Evolutionary conservation across 768 basidiomycete species (phyloP).

Genomic region (Hebeloma cylindrosporum): DNA sequence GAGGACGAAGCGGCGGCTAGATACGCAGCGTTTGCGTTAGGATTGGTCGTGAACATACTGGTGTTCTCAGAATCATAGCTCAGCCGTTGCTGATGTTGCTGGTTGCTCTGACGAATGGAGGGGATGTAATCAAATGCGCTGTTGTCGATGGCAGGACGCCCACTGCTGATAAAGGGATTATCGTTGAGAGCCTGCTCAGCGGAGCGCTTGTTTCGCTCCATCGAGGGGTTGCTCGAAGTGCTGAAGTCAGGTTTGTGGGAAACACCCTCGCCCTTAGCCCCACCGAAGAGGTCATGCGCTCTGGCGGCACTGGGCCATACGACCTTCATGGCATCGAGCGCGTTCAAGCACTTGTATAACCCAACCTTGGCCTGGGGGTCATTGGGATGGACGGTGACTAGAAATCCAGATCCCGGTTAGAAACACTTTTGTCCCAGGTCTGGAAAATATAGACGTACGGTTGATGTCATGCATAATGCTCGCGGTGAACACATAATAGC

Average conservation of each 20-base stretch:
- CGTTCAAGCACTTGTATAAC: slow-evolving; percentile 65
- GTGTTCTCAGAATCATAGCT: slow-evolving; percentile 6
- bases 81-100: slow-evolving; percentile 2
- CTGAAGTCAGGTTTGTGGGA: slow-evolving; percentile 15
- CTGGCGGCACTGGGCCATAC: slow-evolving; percentile 79
- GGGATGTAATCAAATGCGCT: slow-evolving; percentile 12
- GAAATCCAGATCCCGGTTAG: not conserved
- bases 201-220: slow-evolving; percentile 55
- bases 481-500: slow-evolving; percentile 79
- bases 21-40: slow-evolving; percentile 1
- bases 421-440: not conserved
- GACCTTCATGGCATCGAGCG: slow-evolving; percentile 61
- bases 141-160: not conserved
- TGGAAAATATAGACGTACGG: slow-evolving; percentile 43
- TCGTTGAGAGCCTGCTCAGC: slow-evolving; percentile 53
- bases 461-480: slow-evolving; percentile 77
- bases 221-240: slow-evolving; percentile 16
- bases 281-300: slow-evolving; percentile 69
- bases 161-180: slow-evolving; percentile 14
- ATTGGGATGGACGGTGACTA: slow-evolving; percentile 62
- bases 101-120: slow-evolving; percentile 5
- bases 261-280: slow-evolving; percentile 47
- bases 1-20: slow-evolving; percentile 11
- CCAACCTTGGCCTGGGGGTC: slow-evolving; percentile 72
- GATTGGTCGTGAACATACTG: slow-evolving; percentile 7